phyloP scores from a whole-genome alignment of 1,284 basidiomycete genomes.

The Coniophora puteana region DNA sequence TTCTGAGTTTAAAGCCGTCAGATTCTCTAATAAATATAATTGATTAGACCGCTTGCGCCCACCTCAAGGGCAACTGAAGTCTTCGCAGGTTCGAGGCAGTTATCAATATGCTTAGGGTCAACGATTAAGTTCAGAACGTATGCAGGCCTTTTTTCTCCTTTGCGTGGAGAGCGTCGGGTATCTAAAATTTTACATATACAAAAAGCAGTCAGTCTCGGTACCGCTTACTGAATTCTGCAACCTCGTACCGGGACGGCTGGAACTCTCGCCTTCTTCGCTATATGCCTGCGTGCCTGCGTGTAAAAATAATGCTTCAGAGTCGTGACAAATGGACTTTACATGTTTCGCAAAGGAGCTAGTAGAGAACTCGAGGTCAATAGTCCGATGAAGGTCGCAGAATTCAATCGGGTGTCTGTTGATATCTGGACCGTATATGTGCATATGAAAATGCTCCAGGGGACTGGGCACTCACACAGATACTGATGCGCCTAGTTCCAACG shows the following conservation, averaged over 20 bases:
- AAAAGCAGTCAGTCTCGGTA: slow-evolving; percentile 12
- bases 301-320: slow-evolving; percentile 8
- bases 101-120: slow-evolving; percentile 66
- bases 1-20: slow-evolving; percentile 38
- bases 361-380: slow-evolving; percentile 65
- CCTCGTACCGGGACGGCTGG: slow-evolving; percentile 39
- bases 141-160: slow-evolving; percentile 71
- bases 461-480: slow-evolving; percentile 64
- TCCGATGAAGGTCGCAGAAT: slow-evolving; percentile 63
- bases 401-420: slow-evolving; percentile 79
- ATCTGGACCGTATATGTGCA: slow-evolving; percentile 42
- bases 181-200: slow-evolving; percentile 31
- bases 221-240: not conserved
- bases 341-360: slow-evolving; percentile 69
- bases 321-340: slow-evolving; percentile 33
- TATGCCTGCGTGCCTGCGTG: slow-evolving; percentile 45
- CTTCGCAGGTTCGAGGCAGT: slow-evolving; percentile 77
- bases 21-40: slow-evolving; percentile 3
- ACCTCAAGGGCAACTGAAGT: slow-evolving; percentile 66
- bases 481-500: slow-evolving; percentile 60
- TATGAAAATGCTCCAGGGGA: slow-evolving; percentile 3
- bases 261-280: slow-evolving; percentile 54
- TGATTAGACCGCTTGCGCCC: slow-evolving; percentile 14
- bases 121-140: slow-evolving; percentile 78
- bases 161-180: slow-evolving; percentile 66